Percentiles rank a stretch among this genome's conserved stretches.
These are phyloP conservation scores for Amanita muscaria DNA, from an alignment of 768 basidiomycete species.

Conservation along the genomic window DNA sequence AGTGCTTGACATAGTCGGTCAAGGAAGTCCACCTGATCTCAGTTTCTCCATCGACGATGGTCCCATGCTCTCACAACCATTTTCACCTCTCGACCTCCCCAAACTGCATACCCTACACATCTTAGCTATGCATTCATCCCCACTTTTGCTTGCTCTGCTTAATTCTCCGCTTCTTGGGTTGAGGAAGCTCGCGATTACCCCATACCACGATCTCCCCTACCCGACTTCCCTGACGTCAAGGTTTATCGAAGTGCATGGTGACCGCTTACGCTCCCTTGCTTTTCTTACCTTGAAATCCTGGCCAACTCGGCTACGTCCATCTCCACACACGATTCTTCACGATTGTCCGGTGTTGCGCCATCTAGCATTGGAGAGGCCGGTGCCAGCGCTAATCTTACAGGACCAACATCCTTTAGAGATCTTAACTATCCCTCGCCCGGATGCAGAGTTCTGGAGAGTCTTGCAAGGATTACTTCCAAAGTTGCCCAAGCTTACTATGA, in stretches of 20 bases:
- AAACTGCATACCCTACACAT: conserved; percentile 51
- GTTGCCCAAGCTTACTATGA: conserved; percentile 45
- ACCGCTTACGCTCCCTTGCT: conserved; percentile 47
- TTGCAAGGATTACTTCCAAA: conserved; percentile 48
- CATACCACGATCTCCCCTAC: conserved; percentile 60
- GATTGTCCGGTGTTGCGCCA: conserved; percentile 51
- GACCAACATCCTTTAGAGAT: conserved; percentile 42
- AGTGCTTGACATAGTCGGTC: conserved; percentile 54
- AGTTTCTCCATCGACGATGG: conserved; percentile 24
- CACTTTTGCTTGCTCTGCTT: conserved; percentile 52
- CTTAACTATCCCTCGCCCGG: conserved; percentile 71
- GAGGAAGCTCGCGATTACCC: conserved; percentile 58
- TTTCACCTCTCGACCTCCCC: conserved; percentile 43
- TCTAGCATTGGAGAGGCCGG: conserved; percentile 63
- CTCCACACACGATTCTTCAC: conserved; percentile 38
- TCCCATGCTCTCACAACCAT: conserved; percentile 22
- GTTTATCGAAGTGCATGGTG: conserved; percentile 55
- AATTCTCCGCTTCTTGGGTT: conserved; percentile 54
- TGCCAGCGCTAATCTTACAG: conserved; percentile 39
- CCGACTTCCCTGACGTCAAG: conserved; percentile 47
- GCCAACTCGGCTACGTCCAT: conserved; percentile 51
- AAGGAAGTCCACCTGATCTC: conserved; percentile 46
- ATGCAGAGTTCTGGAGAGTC: conserved; percentile 43
- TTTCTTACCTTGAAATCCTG: conserved; percentile 64
- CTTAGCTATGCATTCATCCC: conserved; percentile 59